A percentile compares a stretch with the other conserved stretches of the same genome.
Conservation (phyloP, 78 protist species). For the Emiliania huxleyi region DNA sequence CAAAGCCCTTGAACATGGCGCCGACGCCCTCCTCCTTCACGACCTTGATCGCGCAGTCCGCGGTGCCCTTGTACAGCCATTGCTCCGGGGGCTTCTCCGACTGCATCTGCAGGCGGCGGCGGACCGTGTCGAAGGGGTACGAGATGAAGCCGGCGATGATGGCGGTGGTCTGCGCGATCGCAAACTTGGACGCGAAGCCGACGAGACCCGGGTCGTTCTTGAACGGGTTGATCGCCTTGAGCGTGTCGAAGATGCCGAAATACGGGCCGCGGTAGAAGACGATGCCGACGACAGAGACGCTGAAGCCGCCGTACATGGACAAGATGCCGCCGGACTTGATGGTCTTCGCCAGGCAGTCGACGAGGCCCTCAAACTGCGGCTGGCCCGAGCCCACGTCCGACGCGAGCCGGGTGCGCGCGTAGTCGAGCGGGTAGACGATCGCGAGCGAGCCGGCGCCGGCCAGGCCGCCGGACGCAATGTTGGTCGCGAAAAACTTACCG, state of each 20-base stretch:
- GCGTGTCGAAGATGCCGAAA: slow-evolving; percentile 93
- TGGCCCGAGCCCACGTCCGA: slow-evolving; percentile 79
- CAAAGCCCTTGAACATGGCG: slow-evolving; percentile 97
- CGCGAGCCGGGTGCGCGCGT: slow-evolving; percentile 92
- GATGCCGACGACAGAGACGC: slow-evolving; percentile 86
- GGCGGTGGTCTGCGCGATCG: slow-evolving; percentile 70
- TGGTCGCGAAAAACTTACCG: slow-evolving; percentile 63
- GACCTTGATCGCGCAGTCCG: slow-evolving; percentile 81
- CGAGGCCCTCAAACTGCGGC: slow-evolving; percentile 93
- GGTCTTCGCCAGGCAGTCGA: slow-evolving; percentile 80
- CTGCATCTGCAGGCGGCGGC: slow-evolving; percentile 92
- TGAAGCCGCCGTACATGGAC: slow-evolving; percentile 96
- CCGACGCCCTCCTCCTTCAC: slow-evolving; percentile 52
- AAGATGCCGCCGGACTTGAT: slow-evolving; percentile 62
- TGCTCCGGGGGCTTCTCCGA: slow-evolving; percentile 59
- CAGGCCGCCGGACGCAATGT: slow-evolving; percentile 95
- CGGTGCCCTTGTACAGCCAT: slow-evolving; percentile 72
- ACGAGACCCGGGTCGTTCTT: slow-evolving; percentile 35
- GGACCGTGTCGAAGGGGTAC: slow-evolving; percentile 97
- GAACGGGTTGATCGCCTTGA: slow-evolving; percentile 35
- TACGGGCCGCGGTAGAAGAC: slow-evolving; percentile 91
- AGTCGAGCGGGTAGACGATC: slow-evolving; percentile 96
- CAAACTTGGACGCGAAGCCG: slow-evolving; percentile 43
- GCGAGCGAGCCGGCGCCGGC: slow-evolving; percentile 95
- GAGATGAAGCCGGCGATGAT: slow-evolving; percentile 83